Conservation (phyloP, 495 filamentous ascomycete species). For the Penicillium malachiteum region DNA sequence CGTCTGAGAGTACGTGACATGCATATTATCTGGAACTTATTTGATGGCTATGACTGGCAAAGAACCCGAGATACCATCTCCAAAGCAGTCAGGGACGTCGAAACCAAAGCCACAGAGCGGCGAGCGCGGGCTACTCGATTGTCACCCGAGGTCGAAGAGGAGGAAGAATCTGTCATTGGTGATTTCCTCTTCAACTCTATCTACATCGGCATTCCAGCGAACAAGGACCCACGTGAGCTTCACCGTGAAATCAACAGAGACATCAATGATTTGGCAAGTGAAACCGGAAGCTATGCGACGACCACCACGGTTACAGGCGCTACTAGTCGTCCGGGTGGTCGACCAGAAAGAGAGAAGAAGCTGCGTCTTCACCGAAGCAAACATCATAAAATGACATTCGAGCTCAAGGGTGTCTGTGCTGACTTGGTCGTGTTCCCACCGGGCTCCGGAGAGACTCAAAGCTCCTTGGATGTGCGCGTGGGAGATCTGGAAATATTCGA, state of each 20-base stretch:
- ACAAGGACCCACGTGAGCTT: constrained; percentile 78
- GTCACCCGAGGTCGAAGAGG: constrained; percentile 56
- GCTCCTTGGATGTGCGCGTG: constrained; percentile 78
- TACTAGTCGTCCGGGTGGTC: constrained; percentile 49
- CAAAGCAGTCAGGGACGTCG: constrained; percentile 82
- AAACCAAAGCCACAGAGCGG: constrained; percentile 74
- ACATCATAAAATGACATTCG: constrained; percentile 92
- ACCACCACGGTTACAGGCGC: constrained; percentile 62
- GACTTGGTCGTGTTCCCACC: constrained; percentile 85
- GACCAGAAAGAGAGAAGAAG: constrained; percentile 50
- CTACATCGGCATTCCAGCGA: constrained; percentile 89
- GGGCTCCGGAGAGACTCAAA: constrained; percentile 74
- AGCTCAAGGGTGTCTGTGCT: constrained; percentile 80
- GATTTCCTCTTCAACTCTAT: constrained; percentile 99
- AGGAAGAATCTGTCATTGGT: constrained; percentile 82
- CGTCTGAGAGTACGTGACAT: constrained; percentile 78
- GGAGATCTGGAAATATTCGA: constrained; percentile 88
- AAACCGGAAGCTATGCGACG: constrained; percentile 83
- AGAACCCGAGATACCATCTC: constrained; percentile 81
- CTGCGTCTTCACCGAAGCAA: constrained; percentile 81
- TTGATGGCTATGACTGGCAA: constrained; percentile 97
- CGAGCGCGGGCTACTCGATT: constrained; percentile 49
- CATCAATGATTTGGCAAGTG: constrained; percentile 81
- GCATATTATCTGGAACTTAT: constrained; percentile 96
- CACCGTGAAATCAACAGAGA: constrained; percentile 81